Conservation (phyloP, 352 stramenopile genomes). For the Phytophthora meadii region DNA sequence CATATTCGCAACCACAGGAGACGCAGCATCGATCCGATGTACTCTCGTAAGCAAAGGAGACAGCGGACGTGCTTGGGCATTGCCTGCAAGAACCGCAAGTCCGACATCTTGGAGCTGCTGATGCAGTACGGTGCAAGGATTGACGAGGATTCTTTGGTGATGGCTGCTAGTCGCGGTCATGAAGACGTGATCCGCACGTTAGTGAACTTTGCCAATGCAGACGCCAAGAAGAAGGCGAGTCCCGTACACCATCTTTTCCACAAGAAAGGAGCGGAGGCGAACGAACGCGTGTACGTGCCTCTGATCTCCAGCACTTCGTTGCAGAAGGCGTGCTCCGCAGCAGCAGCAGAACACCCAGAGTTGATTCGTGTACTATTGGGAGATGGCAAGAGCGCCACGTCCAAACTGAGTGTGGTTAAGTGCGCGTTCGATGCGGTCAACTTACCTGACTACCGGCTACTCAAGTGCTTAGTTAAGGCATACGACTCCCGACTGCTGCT, state of each 20-base stretch:
- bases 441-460: conserved; percentile 54
- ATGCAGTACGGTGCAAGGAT: conserved; percentile 65
- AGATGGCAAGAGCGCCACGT: conserved; percentile 47
- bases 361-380: conserved; percentile 61
- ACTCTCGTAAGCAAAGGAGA: conserved; percentile 39
- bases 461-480: conserved; percentile 60
- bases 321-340: conserved; percentile 55
- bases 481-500: conserved; percentile 56
- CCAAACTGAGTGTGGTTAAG: conserved; percentile 35
- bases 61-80: conserved; percentile 62
- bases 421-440: conserved; percentile 61
- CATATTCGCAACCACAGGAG: conserved; percentile 43
- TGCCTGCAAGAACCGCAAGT: conserved; percentile 49
- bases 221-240: conserved; percentile 35
- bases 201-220: conserved; percentile 42
- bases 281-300: conserved; percentile 26
- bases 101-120: conserved; percentile 62
- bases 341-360: conserved; percentile 48
- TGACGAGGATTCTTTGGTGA: conserved; percentile 69
- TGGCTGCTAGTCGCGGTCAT: conserved; percentile 49
- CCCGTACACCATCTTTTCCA: conserved; percentile 46
- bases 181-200: conserved; percentile 48
- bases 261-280: conserved; percentile 36
- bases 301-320: conserved; percentile 48
- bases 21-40: conserved; percentile 27